phyloP scores from a whole-genome alignment of 2,329 filamentous ascomycete species.

The Fusarium coffeatum region DNA sequence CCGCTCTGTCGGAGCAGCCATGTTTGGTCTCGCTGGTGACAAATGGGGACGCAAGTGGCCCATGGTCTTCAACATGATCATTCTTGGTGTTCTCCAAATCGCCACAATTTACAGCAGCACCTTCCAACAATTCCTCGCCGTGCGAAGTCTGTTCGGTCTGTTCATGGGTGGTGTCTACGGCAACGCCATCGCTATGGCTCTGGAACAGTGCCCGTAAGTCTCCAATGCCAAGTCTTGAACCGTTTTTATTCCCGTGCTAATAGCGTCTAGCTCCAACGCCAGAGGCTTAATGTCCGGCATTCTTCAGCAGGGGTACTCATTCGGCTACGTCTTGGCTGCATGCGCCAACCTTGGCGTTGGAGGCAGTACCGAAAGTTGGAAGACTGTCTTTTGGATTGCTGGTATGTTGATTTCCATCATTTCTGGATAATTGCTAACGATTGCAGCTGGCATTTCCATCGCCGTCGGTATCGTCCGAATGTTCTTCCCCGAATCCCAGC shows the following conservation, averaged over 20 bases:
- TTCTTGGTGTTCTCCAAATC: conserved; percentile 74
- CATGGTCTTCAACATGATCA: conserved; percentile 82
- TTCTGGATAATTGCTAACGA: neutral
- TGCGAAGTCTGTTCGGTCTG: conserved; percentile 77
- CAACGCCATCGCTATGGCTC: conserved; percentile 80
- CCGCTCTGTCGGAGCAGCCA: conserved; percentile 77
- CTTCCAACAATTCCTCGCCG: conserved; percentile 79
- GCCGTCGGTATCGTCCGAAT: conserved; percentile 75
- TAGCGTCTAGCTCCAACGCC: conserved; percentile 63
- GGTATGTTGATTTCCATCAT: conserved; percentile 42
- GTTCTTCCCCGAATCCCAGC: conserved; percentile 77
- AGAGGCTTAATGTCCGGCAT: conserved; percentile 86
- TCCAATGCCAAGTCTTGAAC: conserved; percentile 30
- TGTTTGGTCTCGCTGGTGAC: conserved; percentile 82
- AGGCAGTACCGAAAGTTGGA: conserved; percentile 72
- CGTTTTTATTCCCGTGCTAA: conserved; percentile 37
- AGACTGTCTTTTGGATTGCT: conserved; percentile 79
- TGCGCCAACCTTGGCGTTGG: conserved; percentile 80
- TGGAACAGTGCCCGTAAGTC: conserved; percentile 76
- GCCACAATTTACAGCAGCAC: conserved; percentile 81
- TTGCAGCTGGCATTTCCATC: conserved; percentile 71
- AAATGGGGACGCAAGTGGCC: conserved; percentile 86
- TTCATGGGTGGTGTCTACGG: conserved; percentile 87
- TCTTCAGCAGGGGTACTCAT: conserved; percentile 82
- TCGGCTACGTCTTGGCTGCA: conserved; percentile 83